Percentiles rank a stretch among this genome's conserved stretches.
Conservation (phyloP, 345 rosid genomes). For the Eucalyptus marginata region DNA sequence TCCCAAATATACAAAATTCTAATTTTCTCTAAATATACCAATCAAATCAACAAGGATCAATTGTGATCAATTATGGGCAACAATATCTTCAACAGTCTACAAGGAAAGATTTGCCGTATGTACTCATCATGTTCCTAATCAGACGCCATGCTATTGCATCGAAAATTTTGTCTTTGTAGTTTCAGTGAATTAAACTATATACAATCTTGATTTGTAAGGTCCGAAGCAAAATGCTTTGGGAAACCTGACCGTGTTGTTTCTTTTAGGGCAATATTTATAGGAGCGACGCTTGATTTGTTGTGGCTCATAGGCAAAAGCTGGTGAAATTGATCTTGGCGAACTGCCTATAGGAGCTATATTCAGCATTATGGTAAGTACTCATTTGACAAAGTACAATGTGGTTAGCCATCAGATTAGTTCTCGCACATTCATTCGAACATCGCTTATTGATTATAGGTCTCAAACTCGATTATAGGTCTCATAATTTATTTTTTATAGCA, state of each 20-base stretch:
- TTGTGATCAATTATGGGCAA: too few species aligned
- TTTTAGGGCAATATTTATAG: slow-evolving; percentile 38
- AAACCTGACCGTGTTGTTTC: slow-evolving; percentile 42
- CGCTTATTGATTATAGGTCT: background rate
- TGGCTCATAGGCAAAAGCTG: slow-evolving; percentile 61
- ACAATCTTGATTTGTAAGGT: slow-evolving; percentile 14
- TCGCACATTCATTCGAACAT: background rate
- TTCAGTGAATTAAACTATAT: background rate
- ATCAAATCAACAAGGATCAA: too few species aligned
- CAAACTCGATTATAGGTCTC: background rate
- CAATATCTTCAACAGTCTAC: too few species aligned
- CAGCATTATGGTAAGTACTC: background rate
- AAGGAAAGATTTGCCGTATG: too few species aligned
- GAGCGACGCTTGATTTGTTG: slow-evolving; percentile 38
- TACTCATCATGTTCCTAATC: too few species aligned
- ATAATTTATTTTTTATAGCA: background rate
- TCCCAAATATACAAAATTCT: too few species aligned
- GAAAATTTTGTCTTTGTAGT: too few species aligned
- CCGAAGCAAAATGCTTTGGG: slow-evolving; percentile 64
- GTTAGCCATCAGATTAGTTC: background rate
- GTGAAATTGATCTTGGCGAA: slow-evolving; percentile 3
- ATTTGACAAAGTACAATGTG: background rate
- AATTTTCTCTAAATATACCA: too few species aligned
- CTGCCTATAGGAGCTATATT: background rate
- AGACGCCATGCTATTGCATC: too few species aligned